phyloP scores from a whole-genome alignment of 2,329 filamentous ascomycete genomes.

The Exophiala xenobiotica region DNA sequence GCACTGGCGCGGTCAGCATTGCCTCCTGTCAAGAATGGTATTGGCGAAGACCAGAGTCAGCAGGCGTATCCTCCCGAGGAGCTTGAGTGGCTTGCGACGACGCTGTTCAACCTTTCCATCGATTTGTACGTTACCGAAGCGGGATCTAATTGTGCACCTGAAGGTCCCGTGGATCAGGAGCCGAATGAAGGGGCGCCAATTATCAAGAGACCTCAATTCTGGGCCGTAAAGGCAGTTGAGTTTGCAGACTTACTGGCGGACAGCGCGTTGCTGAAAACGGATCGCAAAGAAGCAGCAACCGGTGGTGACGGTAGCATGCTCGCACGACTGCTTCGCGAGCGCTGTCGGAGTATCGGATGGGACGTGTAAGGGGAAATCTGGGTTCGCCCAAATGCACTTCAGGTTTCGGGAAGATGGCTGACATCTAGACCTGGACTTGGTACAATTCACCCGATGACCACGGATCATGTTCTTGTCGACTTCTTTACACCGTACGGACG shows the following conservation, averaged over 20 bases:
- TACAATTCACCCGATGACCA: no score
- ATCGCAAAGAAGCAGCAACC: not conserved
- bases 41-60: not conserved
- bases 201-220: slow-evolving; percentile 34
- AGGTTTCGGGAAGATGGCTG: not conserved
- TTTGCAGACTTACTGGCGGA: slow-evolving; percentile 37
- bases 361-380: not conserved
- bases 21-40: no score
- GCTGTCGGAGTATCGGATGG: slow-evolving; percentile 18
- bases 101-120: slow-evolving; percentile 56
- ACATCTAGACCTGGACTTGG: not conserved
- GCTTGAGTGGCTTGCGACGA: slow-evolving; percentile 57
- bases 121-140: slow-evolving; percentile 45
- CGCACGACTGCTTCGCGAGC: slow-evolving; percentile 7
- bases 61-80: slow-evolving; percentile 52
- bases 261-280: not conserved
- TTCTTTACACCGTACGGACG: no score
- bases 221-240: slow-evolving; percentile 49
- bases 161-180: not conserved
- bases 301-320: slow-evolving; percentile 7
- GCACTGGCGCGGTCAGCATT: slow-evolving; percentile 24
- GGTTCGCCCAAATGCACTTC: not conserved
- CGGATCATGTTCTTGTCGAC: no score
- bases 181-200: not conserved
- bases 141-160: not conserved